These are phyloP conservation scores for Calendula officinalis DNA, from an alignment of 129 eudicot species.

Conservation along the genomic window DNA sequence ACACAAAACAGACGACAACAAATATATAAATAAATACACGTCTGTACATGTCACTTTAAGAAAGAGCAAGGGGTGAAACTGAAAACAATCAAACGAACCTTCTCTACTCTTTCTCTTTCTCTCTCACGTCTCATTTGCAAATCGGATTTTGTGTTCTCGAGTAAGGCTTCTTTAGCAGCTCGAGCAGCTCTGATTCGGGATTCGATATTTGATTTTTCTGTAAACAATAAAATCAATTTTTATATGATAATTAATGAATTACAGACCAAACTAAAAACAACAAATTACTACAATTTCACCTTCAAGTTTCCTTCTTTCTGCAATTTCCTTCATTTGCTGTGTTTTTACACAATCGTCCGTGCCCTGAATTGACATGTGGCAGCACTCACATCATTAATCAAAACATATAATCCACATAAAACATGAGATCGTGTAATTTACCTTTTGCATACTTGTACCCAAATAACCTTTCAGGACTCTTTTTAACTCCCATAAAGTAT, in stretches of 20 bases:
- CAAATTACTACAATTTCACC: constrained; percentile 4
- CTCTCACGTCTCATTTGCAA: constrained; percentile 36
- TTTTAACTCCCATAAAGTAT: constrained; percentile 40
- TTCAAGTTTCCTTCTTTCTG: constrained; percentile 30
- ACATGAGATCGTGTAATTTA: not conserved
- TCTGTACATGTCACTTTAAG: not conserved
- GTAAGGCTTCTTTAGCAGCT: constrained; percentile 40
- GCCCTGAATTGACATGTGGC: constrained; percentile 10
- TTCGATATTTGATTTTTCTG: constrained; percentile 37
- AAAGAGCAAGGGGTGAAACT: not conserved
- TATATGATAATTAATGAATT: not conserved
- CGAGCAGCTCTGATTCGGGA: constrained; percentile 40
- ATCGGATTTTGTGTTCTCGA: constrained; percentile 35
- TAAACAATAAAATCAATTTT: not conserved
- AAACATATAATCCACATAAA: constrained; percentile 1
- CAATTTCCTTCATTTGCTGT: constrained; percentile 19
- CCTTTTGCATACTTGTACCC: constrained; percentile 35
- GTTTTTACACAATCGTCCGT: constrained; percentile 24
- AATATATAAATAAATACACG: not conserved
- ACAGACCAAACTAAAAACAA: not conserved
- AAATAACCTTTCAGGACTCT: constrained; percentile 36
- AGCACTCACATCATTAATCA: not conserved
- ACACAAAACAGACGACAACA: not conserved
- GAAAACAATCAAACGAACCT: constrained; percentile 9
- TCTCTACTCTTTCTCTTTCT: constrained; percentile 36